Evolutionary conservation across 305 asterid genomes (phyloP), one percentile per base, ranked within the genome.

Genomic region (Solanum hybrid): DNA sequence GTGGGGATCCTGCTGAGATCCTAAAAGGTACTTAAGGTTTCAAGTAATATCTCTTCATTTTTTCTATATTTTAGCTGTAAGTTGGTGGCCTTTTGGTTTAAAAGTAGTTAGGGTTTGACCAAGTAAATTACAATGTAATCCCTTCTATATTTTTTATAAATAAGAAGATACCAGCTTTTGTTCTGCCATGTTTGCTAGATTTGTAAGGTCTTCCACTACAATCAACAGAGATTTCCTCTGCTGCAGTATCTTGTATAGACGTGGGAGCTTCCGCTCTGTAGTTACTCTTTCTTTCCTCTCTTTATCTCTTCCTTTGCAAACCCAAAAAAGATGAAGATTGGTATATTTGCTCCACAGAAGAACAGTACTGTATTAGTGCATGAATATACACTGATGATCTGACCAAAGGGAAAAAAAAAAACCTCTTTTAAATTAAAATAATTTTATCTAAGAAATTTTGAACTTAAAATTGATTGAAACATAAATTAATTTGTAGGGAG

Each of bases 141-240:
- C 42, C 82, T 76, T 76, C 1, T 9, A 76, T 32, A 19, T 76
- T 76, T 27, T 32, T 15, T 75, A 14, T 31, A 76, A 76, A 2
- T 27, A 95, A 94, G 79, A 95, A 95, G 88, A 92, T 72, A 79
- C 98, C 98, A 88, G 97, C 97, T 89, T 93, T 89, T 95, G 71
- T 94, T 88, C 98, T 97, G 76, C 98, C 97, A 92, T 95, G 98
- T 32, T 92, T 93, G 76, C 80, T 90, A 89, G 94, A 92, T 31
- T 91, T 92, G 92, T 93, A 94, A 88, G 95, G 91, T 81, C 94
- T 94, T 76, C 96, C 96, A 91, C 91, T 95, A 95, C 97, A 95
- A 88, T 95, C 98, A 90, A 94, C 93, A 27, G 90, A 84, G 38
- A 56, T 76, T 86, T 91, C 89, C 66, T 89, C 81, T 32, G 40